phyloP scores from a whole-genome alignment of 1,284 basidiomycete species.

The Apiotrichum porosum region DNA sequence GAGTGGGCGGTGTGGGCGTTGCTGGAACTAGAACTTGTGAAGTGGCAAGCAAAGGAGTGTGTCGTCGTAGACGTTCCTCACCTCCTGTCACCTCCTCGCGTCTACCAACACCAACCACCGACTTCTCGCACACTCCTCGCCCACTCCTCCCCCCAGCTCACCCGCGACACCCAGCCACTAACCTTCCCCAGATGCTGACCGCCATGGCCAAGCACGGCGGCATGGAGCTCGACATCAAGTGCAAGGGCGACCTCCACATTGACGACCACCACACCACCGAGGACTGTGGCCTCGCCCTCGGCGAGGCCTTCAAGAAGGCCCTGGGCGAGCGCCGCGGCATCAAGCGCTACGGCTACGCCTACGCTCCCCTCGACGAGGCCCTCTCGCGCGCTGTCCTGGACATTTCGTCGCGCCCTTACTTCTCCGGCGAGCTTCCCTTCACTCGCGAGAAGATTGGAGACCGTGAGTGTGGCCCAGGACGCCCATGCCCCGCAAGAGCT shows the following conservation, averaged over 20 bases:
- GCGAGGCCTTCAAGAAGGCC: conserved; percentile 91
- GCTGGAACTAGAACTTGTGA: too few relatives aligned
- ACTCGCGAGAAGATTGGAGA: conserved; percentile 97
- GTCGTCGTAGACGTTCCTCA: too few relatives aligned
- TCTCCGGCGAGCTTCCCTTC: conserved; percentile 82
- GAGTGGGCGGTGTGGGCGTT: not conserved
- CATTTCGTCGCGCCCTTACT: conserved; percentile 95
- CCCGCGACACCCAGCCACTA: too few relatives aligned
- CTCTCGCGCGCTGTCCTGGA: conserved; percentile 94
- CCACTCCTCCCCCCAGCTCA: not conserved
- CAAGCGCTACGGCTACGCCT: conserved; percentile 90
- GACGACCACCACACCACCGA: conserved; percentile 99
- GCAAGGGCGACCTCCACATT: conserved; percentile 93
- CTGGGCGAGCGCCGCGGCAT: conserved; percentile 94
- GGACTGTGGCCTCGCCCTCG: conserved; percentile 88
- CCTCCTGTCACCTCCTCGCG: too few relatives aligned
- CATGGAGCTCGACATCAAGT: conserved; percentile 82
- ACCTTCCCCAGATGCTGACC: conserved; percentile 72
- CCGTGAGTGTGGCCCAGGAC: conserved; percentile 42
- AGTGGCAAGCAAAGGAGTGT: too few relatives aligned
- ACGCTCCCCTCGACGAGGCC: conserved; percentile 95
- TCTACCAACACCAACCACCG: not conserved
- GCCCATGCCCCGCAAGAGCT: not conserved
- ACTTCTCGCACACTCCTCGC: not conserved
- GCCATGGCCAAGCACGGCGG: conserved; percentile 91